Evolutionary conservation across 2,329 filamentous ascomycete species (phyloP), one percentile per base, ranked within the genome.

Genomic region (Lachnellula arida): DNA sequence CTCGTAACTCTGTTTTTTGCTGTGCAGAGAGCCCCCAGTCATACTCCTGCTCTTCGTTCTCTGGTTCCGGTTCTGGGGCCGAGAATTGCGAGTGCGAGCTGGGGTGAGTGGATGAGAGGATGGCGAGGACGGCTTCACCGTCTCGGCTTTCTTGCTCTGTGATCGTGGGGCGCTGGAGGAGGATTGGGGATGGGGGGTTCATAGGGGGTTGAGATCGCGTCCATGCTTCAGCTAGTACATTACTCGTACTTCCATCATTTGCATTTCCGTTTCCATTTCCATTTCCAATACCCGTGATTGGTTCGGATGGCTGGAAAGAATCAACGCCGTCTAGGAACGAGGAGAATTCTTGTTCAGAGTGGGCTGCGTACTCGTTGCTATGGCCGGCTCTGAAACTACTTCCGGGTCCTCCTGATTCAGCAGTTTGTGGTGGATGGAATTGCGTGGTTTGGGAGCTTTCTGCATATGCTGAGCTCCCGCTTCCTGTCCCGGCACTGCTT

Each of bases 81-180:
- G 65, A 62, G 39, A 65, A 62, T 32, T 58, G 47, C 4, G 61
- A 56, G 11, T 67, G 35, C 1, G 43, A 49, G 35, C 58, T 17
- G 63, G 68, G 58, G 9, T 11, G 28, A 2, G 28, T 11, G 70
- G 66, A 49, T 14, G 63, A 65, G 11, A 78, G 69, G 25, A 78
- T 65, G n/a, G 65, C 63, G 9, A 74, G 51, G 5, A 78, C 74
- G 4, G 68, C 75, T 37, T 67, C 60, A 25, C 76, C 76, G 60
- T 78, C 76, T 32, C 46, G 53, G 22, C 35, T 55, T 53, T 66
- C 57, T 59, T 66, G 63, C 14, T 69, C 62, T 9, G 53, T 40
- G 4, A 66, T 54, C 28, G 61, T 62, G n/a, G 25, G 48, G 14
- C 17, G 22, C 37, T 37, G 34, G 5, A 42, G 25, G 8, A 32